Evolutionary conservation across 306 rosid species (phyloP).

Genomic region (Ormosia semicastrata): DNA sequence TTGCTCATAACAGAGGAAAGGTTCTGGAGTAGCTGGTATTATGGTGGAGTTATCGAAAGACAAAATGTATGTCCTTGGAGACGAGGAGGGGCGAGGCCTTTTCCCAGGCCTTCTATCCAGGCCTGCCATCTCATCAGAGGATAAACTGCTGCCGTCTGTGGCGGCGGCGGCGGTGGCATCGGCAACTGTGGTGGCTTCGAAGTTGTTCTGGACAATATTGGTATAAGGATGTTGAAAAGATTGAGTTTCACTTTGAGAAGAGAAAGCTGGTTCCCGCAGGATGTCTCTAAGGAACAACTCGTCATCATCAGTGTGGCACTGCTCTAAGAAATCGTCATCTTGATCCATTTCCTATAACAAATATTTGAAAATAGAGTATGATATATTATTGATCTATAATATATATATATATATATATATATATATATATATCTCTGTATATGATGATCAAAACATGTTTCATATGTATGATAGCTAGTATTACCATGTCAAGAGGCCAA

Average conservation of each 20-base stretch:
- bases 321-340: background rate
- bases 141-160: background rate
- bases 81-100: background rate
- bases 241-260: background rate
- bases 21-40: background rate
- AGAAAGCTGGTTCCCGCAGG: background rate
- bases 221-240: background rate
- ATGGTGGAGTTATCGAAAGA: conserved; percentile 28
- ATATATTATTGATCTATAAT: background rate
- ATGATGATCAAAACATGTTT: background rate
- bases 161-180: background rate
- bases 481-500: conserved; percentile 17
- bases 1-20: background rate
- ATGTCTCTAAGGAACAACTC: conserved; percentile 33
- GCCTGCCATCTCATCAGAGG: background rate
- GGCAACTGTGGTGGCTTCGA: background rate
- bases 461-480: too few relatives aligned
- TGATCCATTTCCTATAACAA: conserved; percentile 14
- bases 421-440: too few relatives aligned
- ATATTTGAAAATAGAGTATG: background rate
- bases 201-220: background rate
- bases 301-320: background rate
- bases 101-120: background rate
- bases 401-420: too few relatives aligned
- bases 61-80: conserved; percentile 13